Evolutionary conservation across 179 eudicot genomes (phyloP).

Genomic region (Silene vulgaris): DNA sequence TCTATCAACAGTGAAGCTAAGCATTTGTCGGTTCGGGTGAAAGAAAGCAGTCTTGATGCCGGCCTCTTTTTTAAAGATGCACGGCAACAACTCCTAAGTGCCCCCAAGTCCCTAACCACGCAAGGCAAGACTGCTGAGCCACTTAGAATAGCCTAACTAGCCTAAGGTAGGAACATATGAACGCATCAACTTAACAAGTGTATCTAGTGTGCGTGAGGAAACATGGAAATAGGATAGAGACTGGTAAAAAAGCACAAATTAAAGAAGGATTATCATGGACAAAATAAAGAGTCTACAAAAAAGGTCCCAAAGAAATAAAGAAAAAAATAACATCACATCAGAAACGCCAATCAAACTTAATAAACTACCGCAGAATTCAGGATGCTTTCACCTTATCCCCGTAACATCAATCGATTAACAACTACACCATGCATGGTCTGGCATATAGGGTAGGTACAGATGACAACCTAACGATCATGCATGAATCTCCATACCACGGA

Average conservation of each 20-base stretch:
- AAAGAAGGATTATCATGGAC: too few relatives aligned
- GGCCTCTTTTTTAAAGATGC: too few relatives aligned
- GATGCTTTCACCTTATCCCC: neutral
- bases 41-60: too few relatives aligned
- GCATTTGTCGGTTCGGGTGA: too few relatives aligned
- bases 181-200: neutral
- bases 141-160: neutral
- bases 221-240: neutral
- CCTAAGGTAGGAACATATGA: neutral
- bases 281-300: neutral
- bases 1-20: neutral
- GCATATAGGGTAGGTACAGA: neutral
- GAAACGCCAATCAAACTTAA: neutral
- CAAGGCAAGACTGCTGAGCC: neutral
- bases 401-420: neutral
- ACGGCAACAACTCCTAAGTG: too few relatives aligned
- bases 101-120: neutral
- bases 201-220: neutral
- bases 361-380: neutral
- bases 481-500: slow-evolving; percentile 5
- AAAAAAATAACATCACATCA: neutral
- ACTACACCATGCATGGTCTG: neutral
- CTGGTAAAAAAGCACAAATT: neutral
- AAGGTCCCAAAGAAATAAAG: neutral
- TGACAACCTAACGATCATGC: neutral